These are phyloP conservation scores for Leishmania braziliensis DNA, from an alignment of 208 protist genomes.

Conservation along the genomic window DNA sequence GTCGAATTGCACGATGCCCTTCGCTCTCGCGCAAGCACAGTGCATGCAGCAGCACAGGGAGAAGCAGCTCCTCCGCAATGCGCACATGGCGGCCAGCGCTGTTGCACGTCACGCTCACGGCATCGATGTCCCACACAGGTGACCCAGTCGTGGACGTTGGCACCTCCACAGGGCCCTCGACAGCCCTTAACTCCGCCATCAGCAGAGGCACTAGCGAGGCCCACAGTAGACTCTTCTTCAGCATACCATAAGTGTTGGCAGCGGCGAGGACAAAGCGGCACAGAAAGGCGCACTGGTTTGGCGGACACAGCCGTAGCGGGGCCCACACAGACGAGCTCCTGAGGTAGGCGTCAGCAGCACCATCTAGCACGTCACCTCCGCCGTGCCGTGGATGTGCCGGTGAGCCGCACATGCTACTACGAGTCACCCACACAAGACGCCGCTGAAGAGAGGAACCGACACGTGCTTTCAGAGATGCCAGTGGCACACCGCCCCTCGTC, in stretches of 20 bases:
- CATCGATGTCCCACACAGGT: background rate
- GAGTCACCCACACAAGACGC: conserved; percentile 3
- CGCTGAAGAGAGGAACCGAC: background rate
- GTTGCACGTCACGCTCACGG: background rate
- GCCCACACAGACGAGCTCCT: conserved; percentile 33
- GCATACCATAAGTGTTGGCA: conserved; percentile 49
- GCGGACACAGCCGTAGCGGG: conserved; percentile 26
- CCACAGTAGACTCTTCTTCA: conserved; percentile 28
- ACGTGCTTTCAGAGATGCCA: background rate
- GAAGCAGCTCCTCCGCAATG: conserved; percentile 42
- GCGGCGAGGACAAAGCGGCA: conserved; percentile 51
- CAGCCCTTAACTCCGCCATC: conserved; percentile 16
- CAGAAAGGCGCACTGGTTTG: conserved; percentile 50
- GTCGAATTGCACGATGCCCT: conserved; percentile 36
- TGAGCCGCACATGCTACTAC: background rate
- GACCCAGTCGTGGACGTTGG: background rate
- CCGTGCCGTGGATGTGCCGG: background rate
- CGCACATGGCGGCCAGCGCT: background rate
- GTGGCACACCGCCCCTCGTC: background rate
- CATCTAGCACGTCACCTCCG: background rate
- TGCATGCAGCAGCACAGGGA: conserved; percentile 56
- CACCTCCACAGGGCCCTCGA: background rate
- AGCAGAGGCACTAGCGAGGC: conserved; percentile 35
- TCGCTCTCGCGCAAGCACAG: conserved; percentile 59
- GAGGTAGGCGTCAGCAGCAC: conserved; percentile 1